Evolutionary conservation across 1,284 basidiomycete species (phyloP).

Genomic region (Waitea zeae): DNA sequence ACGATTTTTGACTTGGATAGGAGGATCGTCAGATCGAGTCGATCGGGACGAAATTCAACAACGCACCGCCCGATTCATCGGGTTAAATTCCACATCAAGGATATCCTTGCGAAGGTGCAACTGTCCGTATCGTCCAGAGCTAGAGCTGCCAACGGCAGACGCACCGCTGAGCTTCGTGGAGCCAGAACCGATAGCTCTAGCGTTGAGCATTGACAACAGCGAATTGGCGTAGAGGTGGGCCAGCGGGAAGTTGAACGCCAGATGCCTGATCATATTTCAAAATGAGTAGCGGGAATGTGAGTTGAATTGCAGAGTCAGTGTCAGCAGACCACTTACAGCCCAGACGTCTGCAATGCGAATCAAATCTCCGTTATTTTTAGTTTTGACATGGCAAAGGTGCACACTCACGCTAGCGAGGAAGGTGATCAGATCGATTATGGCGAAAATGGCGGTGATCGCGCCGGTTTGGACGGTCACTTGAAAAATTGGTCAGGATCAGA

Average conservation of each 20-base stretch:
- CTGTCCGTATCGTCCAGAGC: not conserved
- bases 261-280: too few relatives aligned
- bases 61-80: not conserved
- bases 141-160: not conserved
- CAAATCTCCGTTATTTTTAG: not conserved
- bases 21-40: not conserved
- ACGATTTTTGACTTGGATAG: not conserved
- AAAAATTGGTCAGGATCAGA: not conserved
- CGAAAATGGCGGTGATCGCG: conserved; percentile 12
- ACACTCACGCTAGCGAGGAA: conserved; percentile 12
- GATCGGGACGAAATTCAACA: not conserved
- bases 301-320: too few relatives aligned
- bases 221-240: conserved; percentile 13
- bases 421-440: conserved; percentile 10
- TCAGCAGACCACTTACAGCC: conserved; percentile 1
- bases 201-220: not conserved
- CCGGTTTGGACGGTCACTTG: conserved; percentile 17
- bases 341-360: not conserved
- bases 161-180: not conserved
- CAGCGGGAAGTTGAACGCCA: conserved; percentile 13
- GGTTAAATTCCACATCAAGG: not conserved
- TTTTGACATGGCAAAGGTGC: not conserved
- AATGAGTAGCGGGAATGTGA: too few relatives aligned
- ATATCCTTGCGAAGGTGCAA: not conserved
- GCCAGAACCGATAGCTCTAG: not conserved